Percentiles rank a stretch among this genome's conserved stretches.
These are phyloP conservation scores for Yarrowia sp. DNA, from an alignment of 805 yeast genomes.

Conservation along the genomic window DNA sequence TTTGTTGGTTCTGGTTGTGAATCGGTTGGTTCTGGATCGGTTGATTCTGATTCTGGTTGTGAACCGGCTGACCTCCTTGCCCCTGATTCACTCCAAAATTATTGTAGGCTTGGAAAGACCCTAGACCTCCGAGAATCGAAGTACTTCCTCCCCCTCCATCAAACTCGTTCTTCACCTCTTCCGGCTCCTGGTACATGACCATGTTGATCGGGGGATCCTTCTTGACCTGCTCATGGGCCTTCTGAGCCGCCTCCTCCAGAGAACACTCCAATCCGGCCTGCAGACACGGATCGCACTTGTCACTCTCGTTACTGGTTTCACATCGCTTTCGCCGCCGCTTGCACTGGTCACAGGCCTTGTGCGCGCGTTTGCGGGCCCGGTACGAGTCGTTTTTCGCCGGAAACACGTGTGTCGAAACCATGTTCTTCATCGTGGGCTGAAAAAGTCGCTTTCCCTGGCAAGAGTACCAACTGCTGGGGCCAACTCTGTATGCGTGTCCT, in stretches of 20 bases:
- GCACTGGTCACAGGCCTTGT: conserved; percentile 55
- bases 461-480: too few relatives aligned
- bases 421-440: conserved; percentile 19
- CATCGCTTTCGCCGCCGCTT: conserved; percentile 51
- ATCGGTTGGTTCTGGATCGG: neutral
- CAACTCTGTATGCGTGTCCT: conserved; percentile 14
- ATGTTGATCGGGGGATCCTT: conserved; percentile 3
- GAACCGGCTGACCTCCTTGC: neutral
- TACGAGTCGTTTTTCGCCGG: conserved; percentile 55
- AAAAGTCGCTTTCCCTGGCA: too few relatives aligned
- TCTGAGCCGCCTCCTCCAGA: conserved; percentile 42
- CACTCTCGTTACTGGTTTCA: conserved; percentile 46
- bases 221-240: neutral
- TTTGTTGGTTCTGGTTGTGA: too few relatives aligned
- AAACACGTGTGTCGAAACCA: conserved; percentile 51
- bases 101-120: conserved; percentile 19
- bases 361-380: conserved; percentile 54
- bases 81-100: neutral
- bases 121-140: conserved; percentile 9
- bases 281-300: conserved; percentile 50
- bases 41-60: neutral
- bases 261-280: conserved; percentile 49
- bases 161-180: conserved; percentile 27
- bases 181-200: conserved; percentile 37
- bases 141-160: neutral